These are phyloP conservation scores for Lenzites betulinus DNA, from an alignment of 768 basidiomycete genomes.

Conservation along the genomic window DNA sequence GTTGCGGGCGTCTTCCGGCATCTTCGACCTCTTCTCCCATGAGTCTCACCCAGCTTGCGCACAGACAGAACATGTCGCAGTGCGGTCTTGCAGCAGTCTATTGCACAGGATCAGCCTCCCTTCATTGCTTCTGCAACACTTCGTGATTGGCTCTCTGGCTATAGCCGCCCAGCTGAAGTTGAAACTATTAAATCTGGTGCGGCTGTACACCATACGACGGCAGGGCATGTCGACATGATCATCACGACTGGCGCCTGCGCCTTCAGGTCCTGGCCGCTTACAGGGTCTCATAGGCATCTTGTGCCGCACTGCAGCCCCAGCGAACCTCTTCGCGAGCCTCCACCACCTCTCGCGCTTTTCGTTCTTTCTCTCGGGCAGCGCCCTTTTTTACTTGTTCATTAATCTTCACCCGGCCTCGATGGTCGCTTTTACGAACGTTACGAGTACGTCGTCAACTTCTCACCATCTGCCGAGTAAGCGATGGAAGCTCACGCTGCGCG, in stretches of 20 bases:
- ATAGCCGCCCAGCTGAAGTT: neutral
- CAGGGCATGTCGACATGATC: constrained; percentile 3
- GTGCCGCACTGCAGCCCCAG: neutral
- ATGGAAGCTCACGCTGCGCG: neutral
- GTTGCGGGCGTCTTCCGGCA: neutral
- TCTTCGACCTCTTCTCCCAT: too few species aligned
- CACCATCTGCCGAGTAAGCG: neutral
- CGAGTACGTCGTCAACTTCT: constrained; percentile 24
- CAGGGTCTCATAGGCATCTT: neutral
- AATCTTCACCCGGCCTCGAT: constrained; percentile 27
- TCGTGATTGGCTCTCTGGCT: constrained; percentile 2
- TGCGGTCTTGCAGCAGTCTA: neutral
- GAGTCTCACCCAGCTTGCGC: too few species aligned
- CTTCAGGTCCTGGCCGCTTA: neutral
- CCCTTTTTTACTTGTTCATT: constrained; percentile 13
- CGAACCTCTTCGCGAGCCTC: constrained; percentile 5
- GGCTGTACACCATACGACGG: constrained; percentile 1
- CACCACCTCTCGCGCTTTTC: constrained; percentile 16
- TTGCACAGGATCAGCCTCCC: neutral
- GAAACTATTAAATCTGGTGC: neutral
- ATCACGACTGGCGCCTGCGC: neutral
- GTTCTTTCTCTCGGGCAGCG: constrained; percentile 19
- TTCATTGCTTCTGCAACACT: neutral
- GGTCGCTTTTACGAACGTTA: constrained; percentile 32
- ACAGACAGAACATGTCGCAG: too few species aligned